A percentile compares a stretch with the other conserved stretches of the same genome.
Evolutionary conservation across 202 grass and related monocot species (phyloP).

Genomic region (Carex arenaria): DNA sequence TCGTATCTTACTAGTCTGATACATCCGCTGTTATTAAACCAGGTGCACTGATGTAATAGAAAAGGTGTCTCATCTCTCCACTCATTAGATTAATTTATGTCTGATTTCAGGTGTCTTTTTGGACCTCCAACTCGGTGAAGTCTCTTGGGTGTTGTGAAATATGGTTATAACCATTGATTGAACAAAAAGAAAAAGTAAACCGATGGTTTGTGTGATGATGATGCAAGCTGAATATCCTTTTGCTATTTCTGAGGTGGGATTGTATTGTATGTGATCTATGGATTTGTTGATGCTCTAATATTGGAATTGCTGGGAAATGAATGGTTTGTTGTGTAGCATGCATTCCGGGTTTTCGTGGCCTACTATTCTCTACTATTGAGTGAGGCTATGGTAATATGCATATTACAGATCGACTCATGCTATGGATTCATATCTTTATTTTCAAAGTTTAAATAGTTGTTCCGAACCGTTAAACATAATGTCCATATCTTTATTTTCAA

Average conservation of each 20-base stretch:
- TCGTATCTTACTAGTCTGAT: neutral
- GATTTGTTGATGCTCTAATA: neutral
- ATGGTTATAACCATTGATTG: neutral
- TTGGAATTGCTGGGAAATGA: conserved; percentile 3
- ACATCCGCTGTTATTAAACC: neutral
- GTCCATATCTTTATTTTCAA: too few relatives aligned
- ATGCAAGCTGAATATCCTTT: neutral
- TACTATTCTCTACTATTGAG: neutral
- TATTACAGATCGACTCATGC: too few relatives aligned
- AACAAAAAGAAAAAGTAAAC: conserved; percentile 9
- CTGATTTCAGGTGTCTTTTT: conserved; percentile 4
- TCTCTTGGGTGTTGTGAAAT: neutral
- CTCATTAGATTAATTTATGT: neutral
- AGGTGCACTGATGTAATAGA: neutral
- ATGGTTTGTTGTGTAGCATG: conserved; percentile 3
- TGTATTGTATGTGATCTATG: conserved; percentile 8
- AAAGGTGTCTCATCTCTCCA: neutral
- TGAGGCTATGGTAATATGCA: too few relatives aligned
- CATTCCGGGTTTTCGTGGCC: neutral
- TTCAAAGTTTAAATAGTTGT: too few relatives aligned
- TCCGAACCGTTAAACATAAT: too few relatives aligned
- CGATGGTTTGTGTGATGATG: conserved; percentile 2
- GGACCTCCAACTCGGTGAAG: conserved; percentile 10
- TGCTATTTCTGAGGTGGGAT: neutral
- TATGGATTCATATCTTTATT: too few relatives aligned